A percentile compares a stretch with the other conserved stretches of the same genome.
phyloP scores from a whole-genome alignment of 768 basidiomycete species.

The Boletus barrowsii region DNA sequence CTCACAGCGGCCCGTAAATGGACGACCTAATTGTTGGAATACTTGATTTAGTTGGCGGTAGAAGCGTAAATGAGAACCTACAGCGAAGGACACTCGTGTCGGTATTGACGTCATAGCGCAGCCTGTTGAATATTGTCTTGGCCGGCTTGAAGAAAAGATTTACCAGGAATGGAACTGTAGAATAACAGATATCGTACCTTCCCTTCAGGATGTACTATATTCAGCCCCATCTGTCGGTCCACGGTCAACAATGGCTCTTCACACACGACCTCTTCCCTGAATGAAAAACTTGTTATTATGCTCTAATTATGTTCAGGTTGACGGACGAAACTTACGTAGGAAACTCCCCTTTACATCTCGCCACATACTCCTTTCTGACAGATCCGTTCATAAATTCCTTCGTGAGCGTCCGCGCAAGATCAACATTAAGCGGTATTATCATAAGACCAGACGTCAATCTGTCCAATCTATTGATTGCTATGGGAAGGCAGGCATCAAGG shows the following conservation, averaged over 20 bases:
- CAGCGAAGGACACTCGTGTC: constrained; percentile 88
- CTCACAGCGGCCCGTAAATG: constrained; percentile 91
- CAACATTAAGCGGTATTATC: constrained; percentile 78
- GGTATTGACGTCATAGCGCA: constrained; percentile 76
- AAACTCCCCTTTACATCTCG: constrained; percentile 82
- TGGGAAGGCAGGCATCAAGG: neutral
- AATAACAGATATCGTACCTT: constrained; percentile 51
- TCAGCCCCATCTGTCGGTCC: constrained; percentile 95
- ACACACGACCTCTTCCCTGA: constrained; percentile 75
- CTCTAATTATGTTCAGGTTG: neutral
- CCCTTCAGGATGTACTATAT: constrained; percentile 93
- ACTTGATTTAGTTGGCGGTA: neutral
- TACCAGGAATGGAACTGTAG: neutral
- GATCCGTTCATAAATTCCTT: constrained; percentile 78
- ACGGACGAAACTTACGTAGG: constrained; percentile 59
- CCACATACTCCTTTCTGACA: constrained; percentile 91
- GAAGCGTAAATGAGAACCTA: constrained; percentile 26
- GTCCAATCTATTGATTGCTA: constrained; percentile 93
- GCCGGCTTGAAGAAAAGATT: constrained; percentile 52
- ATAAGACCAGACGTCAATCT: constrained; percentile 93
- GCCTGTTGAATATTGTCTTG: constrained; percentile 81
- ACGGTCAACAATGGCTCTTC: constrained; percentile 87
- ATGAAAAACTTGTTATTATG: neutral
- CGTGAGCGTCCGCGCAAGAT: constrained; percentile 67
- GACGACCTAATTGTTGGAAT: constrained; percentile 53